phyloP scores from a whole-genome alignment of 345 rosid genomes.

The Euphorbia lathyris region DNA sequence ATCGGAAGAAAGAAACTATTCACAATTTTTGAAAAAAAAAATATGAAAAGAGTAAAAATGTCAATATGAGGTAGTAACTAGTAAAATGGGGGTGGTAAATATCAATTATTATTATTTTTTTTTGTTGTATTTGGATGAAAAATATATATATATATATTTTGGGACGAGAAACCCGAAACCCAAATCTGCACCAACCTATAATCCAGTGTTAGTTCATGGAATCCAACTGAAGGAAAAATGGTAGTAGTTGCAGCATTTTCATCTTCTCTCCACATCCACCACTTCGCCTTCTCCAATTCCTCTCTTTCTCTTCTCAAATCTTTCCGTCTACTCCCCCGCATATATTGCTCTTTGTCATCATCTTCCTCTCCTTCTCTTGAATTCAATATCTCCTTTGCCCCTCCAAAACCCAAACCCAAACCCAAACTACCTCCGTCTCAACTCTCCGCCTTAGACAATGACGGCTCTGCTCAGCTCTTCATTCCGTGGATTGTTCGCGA shows the following conservation, averaged over 20 bases:
- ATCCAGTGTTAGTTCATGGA: not conserved
- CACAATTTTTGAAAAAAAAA: no score
- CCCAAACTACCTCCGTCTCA: slow-evolving; percentile 28
- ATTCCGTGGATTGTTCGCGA: slow-evolving; percentile 95
- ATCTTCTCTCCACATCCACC: slow-evolving; percentile 25
- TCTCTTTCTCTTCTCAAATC: slow-evolving; percentile 33
- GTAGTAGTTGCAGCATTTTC: slow-evolving; percentile 25
- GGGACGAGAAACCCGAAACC: no score
- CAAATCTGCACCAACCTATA: no score
- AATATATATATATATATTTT: no score
- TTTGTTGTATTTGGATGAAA: no score
- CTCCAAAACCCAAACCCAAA: slow-evolving; percentile 59
- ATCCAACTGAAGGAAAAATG: slow-evolving; percentile 18
- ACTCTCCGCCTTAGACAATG: slow-evolving; percentile 1
- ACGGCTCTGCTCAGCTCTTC: slow-evolving; percentile 42
- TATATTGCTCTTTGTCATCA: slow-evolving; percentile 23
- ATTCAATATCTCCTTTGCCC: slow-evolving; percentile 83
- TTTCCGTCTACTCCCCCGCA: slow-evolving; percentile 42
- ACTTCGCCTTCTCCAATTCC: slow-evolving; percentile 32
- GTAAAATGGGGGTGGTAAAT: no score
- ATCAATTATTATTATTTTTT: no score
- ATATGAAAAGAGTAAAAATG: no score
- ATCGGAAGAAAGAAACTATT: no score
- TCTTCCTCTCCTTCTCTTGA: slow-evolving; percentile 39
- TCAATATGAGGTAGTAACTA: no score